Evolutionary conservation across 1,139 yeast genomes (phyloP).

Genomic region (Hansenula sp.): DNA sequence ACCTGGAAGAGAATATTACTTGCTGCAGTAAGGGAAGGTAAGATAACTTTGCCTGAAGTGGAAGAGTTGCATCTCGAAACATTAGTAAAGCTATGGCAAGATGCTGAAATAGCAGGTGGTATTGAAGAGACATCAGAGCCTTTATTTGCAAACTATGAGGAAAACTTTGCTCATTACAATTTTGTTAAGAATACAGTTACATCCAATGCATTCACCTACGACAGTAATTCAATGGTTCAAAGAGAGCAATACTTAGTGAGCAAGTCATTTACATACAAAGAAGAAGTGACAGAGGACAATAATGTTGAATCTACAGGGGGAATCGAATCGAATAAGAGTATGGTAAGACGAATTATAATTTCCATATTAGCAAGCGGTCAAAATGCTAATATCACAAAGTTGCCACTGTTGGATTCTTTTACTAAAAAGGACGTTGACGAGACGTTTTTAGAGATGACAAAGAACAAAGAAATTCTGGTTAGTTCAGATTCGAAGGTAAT

Average conservation of each 20-base stretch:
- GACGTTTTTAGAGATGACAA: conserved; percentile 51
- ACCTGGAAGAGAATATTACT: conserved; percentile 57
- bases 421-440: conserved; percentile 41
- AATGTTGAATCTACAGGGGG: neutral
- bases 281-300: conserved; percentile 19
- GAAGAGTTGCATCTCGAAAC: conserved; percentile 42
- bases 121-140: conserved; percentile 21
- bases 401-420: conserved; percentile 39
- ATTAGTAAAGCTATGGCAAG: conserved; percentile 56
- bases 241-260: conserved; percentile 42
- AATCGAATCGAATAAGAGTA: conserved; percentile 18
- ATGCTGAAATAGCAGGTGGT: conserved; percentile 32
- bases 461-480: conserved; percentile 47
- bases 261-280: conserved; percentile 33
- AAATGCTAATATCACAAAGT: conserved; percentile 40
- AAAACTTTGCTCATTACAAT: conserved; percentile 23
- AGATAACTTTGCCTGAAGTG: conserved; percentile 40
- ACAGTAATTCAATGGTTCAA: conserved; percentile 44
- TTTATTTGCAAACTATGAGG: conserved; percentile 27
- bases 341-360: conserved; percentile 36
- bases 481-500: conserved; percentile 45
- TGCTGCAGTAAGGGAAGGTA: conserved; percentile 46
- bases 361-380: conserved; percentile 59
- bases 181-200: conserved; percentile 24
- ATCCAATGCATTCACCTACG: conserved; percentile 13